These are phyloP conservation scores for Jamesozyma lodderae DNA, from an alignment of 805 yeast genomes.

Conservation along the genomic window DNA sequence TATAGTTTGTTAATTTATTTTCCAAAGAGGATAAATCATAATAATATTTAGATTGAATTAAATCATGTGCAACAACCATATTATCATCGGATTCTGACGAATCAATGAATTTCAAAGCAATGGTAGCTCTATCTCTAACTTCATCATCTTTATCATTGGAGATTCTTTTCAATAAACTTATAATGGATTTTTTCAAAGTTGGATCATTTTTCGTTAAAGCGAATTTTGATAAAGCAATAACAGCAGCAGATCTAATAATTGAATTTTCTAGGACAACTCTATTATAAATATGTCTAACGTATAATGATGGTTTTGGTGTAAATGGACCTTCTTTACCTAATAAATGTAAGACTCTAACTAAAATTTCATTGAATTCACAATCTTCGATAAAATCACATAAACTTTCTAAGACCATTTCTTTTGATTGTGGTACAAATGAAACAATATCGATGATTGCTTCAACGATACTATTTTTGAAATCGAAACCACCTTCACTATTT, in stretches of 20 bases:
- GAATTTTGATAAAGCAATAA: slow-evolving; percentile 83
- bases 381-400: slow-evolving; percentile 96
- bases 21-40: slow-evolving; percentile 76
- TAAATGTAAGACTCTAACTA: slow-evolving; percentile 85
- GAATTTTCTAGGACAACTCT: slow-evolving; percentile 94
- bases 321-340: slow-evolving; percentile 93
- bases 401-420: slow-evolving; percentile 74
- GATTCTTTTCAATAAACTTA: slow-evolving; percentile 70
- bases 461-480: slow-evolving; percentile 76
- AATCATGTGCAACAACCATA: slow-evolving; percentile 32
- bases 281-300: slow-evolving; percentile 93
- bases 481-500: slow-evolving; percentile 77
- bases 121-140: slow-evolving; percentile 94
- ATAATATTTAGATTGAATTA: slow-evolving; percentile 57
- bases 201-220: slow-evolving; percentile 66
- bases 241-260: slow-evolving; percentile 91
- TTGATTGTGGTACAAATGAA: slow-evolving; percentile 73
- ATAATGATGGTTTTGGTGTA: slow-evolving; percentile 75
- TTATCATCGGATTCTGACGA: slow-evolving; percentile 29
- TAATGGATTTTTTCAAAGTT: slow-evolving; percentile 56
- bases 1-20: slow-evolving; percentile 61
- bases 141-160: slow-evolving; percentile 88
- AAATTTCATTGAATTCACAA: slow-evolving; percentile 90
- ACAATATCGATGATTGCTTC: slow-evolving; percentile 91
- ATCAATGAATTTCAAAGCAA: slow-evolving; percentile 62